Evolutionary conservation across 176 grass and related monocot genomes (phyloP), one percentile per base, ranked within the genome.

Genomic region (Pharus latifolius): DNA sequence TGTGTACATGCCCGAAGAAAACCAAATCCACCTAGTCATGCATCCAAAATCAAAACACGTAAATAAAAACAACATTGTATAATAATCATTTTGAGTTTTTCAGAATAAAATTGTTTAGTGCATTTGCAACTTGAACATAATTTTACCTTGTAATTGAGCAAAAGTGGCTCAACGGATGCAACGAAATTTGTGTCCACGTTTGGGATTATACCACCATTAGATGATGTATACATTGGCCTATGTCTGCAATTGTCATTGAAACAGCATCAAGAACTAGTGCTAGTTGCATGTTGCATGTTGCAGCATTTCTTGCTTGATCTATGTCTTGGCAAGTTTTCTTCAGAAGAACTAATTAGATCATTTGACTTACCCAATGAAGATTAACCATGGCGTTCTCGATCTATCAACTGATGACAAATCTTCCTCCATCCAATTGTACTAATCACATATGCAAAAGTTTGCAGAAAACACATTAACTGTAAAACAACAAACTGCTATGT

Each of bases 1-100:
- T 96, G 60, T 96, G 92, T 19, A 91, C 92, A 83, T 96, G 88
- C 13, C 92, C 92, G 17, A 96, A 84, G 37, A 96, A 80, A 56
- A 91, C 92, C 26, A 96, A 70, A 80, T 96, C 92, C 43, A 96
- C 92, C 88, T 96, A 59, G 56, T 60, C 27, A 41, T 78, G 19
- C 34, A 82, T 33, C 45, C 16, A 43, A 49, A 42, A 64, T 2
- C 23, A 69, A 61, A 79, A 34, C 65, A 63, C 31, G 31, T 54
- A 23, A 35, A 46, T 22, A 41, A 0, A 78, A 22, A 29, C 11
- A 66, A 10, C 7, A 0, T 53, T 32, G 19, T 64, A 4, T 30
- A 34, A 46, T 72, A 27, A 47, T 20, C n/a, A 68, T 33, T 29
- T 56, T 14, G n/a, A n/a, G 10, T 44, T 16, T 35, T 75, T 2